Conservation (phyloP, 371 early-diverging fungal genomes). For the Synchytrium microbalum region DNA sequence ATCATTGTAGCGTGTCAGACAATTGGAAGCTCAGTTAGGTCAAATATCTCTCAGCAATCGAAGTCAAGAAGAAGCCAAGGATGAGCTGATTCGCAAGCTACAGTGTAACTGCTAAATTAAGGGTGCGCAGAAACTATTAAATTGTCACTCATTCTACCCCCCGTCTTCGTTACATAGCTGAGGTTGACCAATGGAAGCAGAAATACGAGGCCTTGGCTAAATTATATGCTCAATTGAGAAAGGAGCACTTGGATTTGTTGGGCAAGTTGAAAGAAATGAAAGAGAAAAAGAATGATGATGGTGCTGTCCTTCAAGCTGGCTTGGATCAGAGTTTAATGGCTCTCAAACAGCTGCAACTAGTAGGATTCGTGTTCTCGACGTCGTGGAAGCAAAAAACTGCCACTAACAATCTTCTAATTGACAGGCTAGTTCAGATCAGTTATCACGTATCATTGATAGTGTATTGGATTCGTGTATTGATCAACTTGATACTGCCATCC, state of each 20-base stretch:
- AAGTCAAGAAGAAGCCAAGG: slow-evolving; percentile 18
- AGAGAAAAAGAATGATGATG: slow-evolving; percentile 76
- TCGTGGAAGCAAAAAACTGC: background rate
- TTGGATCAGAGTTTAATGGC: slow-evolving; percentile 90
- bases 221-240: slow-evolving; percentile 88
- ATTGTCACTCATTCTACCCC: background rate
- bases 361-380: slow-evolving; percentile 12
- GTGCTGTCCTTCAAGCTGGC: slow-evolving; percentile 81
- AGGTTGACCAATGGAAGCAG: slow-evolving; percentile 74
- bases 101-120: slow-evolving; percentile 20
- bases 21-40: slow-evolving; percentile 1
- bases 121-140: no score
- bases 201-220: slow-evolving; percentile 90
- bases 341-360: slow-evolving; percentile 69
- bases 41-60: background rate
- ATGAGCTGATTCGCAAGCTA: slow-evolving; percentile 27
- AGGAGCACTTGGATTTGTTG: slow-evolving; percentile 90
- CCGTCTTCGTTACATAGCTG: slow-evolving; percentile 19
- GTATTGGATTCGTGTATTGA: slow-evolving; percentile 78
- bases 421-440: background rate
- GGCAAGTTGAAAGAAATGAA: slow-evolving; percentile 60
- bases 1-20: slow-evolving; percentile 3
- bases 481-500: slow-evolving; percentile 80
- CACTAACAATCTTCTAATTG: background rate
- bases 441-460: slow-evolving; percentile 48